Base-by-base conservation (phyloP, 2,329 filamentous ascomycete genomes). In the Aspergillus sp. region DNA sequence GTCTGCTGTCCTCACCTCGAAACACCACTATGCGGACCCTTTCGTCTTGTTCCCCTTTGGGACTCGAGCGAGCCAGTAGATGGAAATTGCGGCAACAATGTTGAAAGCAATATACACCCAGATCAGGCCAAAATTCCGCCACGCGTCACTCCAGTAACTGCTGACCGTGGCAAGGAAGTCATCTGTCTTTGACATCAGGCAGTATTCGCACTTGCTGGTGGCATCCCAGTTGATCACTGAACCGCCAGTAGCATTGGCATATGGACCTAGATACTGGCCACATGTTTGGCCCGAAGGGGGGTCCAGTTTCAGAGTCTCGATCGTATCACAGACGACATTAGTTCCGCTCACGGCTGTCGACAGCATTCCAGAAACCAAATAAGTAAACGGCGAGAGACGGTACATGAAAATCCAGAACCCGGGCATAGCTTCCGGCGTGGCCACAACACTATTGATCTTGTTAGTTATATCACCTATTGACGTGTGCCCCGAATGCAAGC, bases 361-460 rank as follows among this genome's bases (percentile, higher is more conserved):
- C 22, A 47, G n/a, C 45, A 47, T 47, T 3, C 45, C 45, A 8
- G 45, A 47, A 4, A 47, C 45, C 10, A 47, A 4, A 10, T 47
- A 47, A 9, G 45, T 47, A n/a, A 47, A 47, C 10, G 45, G 45
- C 1, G 45, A 47, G 7, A 47, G 1, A 14, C 45, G 45, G 32
- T 47, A 47, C 45, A 47, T 47, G 32, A 47, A 47, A 13, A 47
- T 47, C 45, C 45, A 47, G 33, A 47, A 47, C 3, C 45, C 32
- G 22, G 45, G 45, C 45, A 47, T 47, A 2, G 45, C 45, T 38
- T 47, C 45, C 2, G 45, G 45, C n/a, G 45, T 47, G 22, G 45
- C 16, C 26, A 47, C 45, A 10, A 47, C 45, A 47, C 45, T 47
- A 20, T 47, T 20, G 10, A 13, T 22, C 19, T 47, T 3, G 17